Evolutionary conservation across 1,284 basidiomycete species (phyloP), one percentile per base, ranked within the genome.

Genomic region (Trametes versicolor): DNA sequence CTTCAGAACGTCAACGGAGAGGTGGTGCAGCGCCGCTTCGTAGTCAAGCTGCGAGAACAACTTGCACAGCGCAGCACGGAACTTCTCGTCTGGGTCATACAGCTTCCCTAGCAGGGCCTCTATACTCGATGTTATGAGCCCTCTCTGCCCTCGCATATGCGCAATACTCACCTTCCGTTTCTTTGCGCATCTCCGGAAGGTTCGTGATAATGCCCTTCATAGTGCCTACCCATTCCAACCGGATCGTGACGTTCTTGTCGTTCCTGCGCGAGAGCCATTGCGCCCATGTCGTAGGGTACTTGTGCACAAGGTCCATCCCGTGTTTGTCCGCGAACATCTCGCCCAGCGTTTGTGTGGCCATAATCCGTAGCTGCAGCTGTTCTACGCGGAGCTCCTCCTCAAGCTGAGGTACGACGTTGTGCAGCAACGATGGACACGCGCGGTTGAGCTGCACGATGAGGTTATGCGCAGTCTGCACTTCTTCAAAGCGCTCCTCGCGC

Each of bases 371-470:
- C 48, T 87, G 83, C 0, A 88, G 78, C 49, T 95, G 89, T 65
- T 95, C 92, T 0, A 92, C 89, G 19, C 88, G 86, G 5, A 99
- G 83, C 75, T 98, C 96, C 72, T 96, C 93, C 76, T 98, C 97
- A 15, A 99, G 86, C 64, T 96, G 92, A 0, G 97, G 97, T 17
- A 99, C 90, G 52, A 98, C 95, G 75, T 92, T 96, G 72, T 94
- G 88, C 0, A 99, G 81, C 17, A 99, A 81, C 13, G 87, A 83
- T 0, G 97, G 96, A 72, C 91, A 95, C 23, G 92, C 85, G 32
- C 87, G 86, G 76, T 94, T 91, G 32, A 99, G 86, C 48, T 90
- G 89, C 71, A 94, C 90, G 76, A 99, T 91, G 65, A 98, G 90
- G 48, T 89, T 85, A 77, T 99, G 97, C 1, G 94, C 92, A 0